phyloP scores from a whole-genome alignment of 2,329 filamentous ascomycete species.

The Pyrenophora seminiperda region DNA sequence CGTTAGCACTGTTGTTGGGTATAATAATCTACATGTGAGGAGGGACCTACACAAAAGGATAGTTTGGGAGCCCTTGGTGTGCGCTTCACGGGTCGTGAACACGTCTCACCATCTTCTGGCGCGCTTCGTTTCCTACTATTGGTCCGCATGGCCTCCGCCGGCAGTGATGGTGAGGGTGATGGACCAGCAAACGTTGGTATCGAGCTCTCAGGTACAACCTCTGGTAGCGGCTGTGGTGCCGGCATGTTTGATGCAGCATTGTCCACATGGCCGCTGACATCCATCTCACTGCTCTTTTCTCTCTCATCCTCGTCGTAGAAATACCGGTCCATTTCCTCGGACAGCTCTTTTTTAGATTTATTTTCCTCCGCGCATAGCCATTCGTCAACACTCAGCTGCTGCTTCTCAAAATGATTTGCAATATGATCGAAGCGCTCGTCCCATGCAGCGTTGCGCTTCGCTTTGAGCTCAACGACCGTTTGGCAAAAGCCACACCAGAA shows the following conservation, averaged over 20 bases:
- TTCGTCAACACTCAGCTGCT: constrained; percentile 58
- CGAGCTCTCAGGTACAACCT: not conserved
- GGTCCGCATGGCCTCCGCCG: not conserved
- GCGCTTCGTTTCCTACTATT: not conserved
- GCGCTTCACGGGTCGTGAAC: not conserved
- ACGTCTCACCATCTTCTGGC: not conserved
- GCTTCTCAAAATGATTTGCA: constrained; percentile 69
- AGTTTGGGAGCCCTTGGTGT: not conserved
- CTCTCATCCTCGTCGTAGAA: constrained; percentile 25
- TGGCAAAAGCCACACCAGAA: constrained; percentile 92
- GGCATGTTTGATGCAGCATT: constrained; percentile 1
- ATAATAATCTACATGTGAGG: not conserved
- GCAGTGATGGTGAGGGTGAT: not conserved
- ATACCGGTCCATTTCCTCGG: constrained; percentile 26
- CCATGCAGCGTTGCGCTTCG: constrained; percentile 61
- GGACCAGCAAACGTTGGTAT: not conserved
- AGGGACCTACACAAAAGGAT: constrained; percentile 20
- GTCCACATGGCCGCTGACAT: constrained; percentile 10
- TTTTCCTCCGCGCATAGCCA: constrained; percentile 58
- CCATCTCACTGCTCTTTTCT: constrained; percentile 9
- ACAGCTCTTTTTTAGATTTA: constrained; percentile 39
- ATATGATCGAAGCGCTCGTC: constrained; percentile 74
- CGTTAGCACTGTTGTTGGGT: constrained; percentile 4
- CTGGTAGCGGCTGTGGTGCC: not conserved
- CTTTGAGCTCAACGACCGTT: constrained; percentile 57